Percentiles rank a stretch among this genome's conserved stretches.
Evolutionary conservation across 1,284 basidiomycete genomes (phyloP).

Genomic region (Ustilago lituana): DNA sequence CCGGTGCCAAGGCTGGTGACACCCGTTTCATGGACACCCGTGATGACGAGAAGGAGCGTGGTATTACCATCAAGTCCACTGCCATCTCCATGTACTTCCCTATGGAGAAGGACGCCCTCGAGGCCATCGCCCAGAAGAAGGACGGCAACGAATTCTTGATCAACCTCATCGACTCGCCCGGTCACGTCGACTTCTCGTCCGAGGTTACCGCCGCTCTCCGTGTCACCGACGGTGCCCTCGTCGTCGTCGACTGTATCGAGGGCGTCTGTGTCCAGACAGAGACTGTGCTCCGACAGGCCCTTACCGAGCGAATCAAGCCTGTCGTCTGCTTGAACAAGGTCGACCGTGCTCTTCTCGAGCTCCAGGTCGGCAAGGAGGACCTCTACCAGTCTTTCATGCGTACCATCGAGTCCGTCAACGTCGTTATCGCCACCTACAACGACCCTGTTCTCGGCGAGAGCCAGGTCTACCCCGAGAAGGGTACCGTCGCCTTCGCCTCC

Average conservation of each 20-base stretch:
- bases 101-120: constrained; percentile 79
- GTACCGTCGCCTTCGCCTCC: constrained; percentile 98
- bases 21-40: constrained; percentile 97
- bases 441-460: constrained; percentile 94
- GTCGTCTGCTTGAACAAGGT: constrained; percentile 99
- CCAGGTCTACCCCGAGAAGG: constrained; percentile 98
- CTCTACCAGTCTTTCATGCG: constrained; percentile 98
- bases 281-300: constrained; percentile 96
- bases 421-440: constrained; percentile 98
- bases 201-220: constrained; percentile 99
- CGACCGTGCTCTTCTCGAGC: constrained; percentile 97
- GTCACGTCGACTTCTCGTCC: constrained; percentile 99
- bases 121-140: constrained; percentile 90
- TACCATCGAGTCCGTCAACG: constrained; percentile 98
- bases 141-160: constrained; percentile 96
- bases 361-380: constrained; percentile 96
- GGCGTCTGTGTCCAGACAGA: constrained; percentile 99
- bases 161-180: constrained; percentile 99
- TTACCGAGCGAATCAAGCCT: constrained; percentile 98
- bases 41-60: constrained; percentile 99
- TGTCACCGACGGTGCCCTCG: constrained; percentile 90
- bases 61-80: constrained; percentile 99
- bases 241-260: constrained; percentile 99
- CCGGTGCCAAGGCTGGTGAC: constrained; percentile 89
- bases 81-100: constrained; percentile 99